Conservation (phyloP, 306 rosid species). For the Rosa lucieae region DNA sequence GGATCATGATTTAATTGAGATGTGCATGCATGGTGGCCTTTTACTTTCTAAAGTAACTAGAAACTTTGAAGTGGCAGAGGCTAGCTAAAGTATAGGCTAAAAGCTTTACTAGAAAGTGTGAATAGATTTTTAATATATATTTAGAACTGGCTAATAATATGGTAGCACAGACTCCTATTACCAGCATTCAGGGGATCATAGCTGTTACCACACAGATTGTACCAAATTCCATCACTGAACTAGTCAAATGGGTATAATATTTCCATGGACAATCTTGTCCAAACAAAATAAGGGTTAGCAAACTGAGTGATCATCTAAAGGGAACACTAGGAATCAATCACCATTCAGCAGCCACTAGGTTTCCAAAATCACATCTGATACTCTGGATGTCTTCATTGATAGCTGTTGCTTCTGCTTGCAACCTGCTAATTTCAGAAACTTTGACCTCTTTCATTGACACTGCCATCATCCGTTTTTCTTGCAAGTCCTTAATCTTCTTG, state of each 20-base stretch:
- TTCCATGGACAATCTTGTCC: neutral
- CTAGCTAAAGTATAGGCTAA: neutral
- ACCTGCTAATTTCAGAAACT: neutral
- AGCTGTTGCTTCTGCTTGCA: slow-evolving; percentile 7
- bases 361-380: neutral
- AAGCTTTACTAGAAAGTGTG: neutral
- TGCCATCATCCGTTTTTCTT: slow-evolving; percentile 7
- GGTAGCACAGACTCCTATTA: neutral
- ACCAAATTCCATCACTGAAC: neutral
- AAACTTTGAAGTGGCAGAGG: neutral
- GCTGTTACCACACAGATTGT: neutral
- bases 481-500: slow-evolving; percentile 6
- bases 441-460: neutral
- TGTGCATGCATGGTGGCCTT: neutral
- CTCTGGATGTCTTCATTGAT: slow-evolving; percentile 14
- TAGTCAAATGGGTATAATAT: neutral
- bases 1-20: neutral
- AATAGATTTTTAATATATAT: neutral
- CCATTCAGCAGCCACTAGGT: neutral
- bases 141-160: neutral
- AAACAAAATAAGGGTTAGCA: neutral
- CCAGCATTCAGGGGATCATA: neutral
- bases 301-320: neutral
- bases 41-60: neutral
- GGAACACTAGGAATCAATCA: neutral